Base-by-base conservation (phyloP, 495 filamentous ascomycete genomes). In the Xylaria sp. region DNA sequence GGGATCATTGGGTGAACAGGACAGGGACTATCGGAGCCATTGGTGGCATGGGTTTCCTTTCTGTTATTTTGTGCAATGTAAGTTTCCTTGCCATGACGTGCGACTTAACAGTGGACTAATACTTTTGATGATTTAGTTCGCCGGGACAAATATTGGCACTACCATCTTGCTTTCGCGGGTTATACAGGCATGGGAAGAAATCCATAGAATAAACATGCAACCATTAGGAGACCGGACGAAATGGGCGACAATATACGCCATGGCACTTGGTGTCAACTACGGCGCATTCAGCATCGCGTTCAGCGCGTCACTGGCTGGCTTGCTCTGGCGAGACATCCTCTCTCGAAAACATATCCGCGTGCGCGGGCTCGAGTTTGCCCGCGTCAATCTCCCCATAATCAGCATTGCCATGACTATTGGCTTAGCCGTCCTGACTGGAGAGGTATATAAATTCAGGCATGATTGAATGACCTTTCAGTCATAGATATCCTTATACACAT, bases 61-160 rank as follows among this genome's bases (percentile, higher is more conserved):
- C 89, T 11, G 88, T 90, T 4, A 83, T 91, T 59, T 78, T 92
- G 11, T 91, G 89, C 81, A 91, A 92, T 68, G 89, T 91, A 78
- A 83, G 89, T 84, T 59, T 72, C 15, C 17, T 21, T 31, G 53
- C 21, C 46, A 33, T 62, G 50, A 50, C 43, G 50, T 12, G 3
- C 33, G 44, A 29, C 67, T 46, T 58, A 48, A 0, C 37, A 9
- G 61, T 17, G 5, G 19, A 44, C 50, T 73, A 8, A 70, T 11
- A 64, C 40, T 15, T 12, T 40, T 17, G 12, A 11, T 24, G 17
- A 19, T 48, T 12, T 69, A 91, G 89, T 92, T 91, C 70, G 88
- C 89, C 14, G 90, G 90, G 17, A 91, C 90, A 12, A 91, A 92
- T 70, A 92, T 91, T 62, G 90, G 90, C 21, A 91, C 90, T 1